These are phyloP conservation scores for Sarocladium strictum DNA, from an alignment of 2,329 filamentous ascomycete genomes.

Conservation along the genomic window DNA sequence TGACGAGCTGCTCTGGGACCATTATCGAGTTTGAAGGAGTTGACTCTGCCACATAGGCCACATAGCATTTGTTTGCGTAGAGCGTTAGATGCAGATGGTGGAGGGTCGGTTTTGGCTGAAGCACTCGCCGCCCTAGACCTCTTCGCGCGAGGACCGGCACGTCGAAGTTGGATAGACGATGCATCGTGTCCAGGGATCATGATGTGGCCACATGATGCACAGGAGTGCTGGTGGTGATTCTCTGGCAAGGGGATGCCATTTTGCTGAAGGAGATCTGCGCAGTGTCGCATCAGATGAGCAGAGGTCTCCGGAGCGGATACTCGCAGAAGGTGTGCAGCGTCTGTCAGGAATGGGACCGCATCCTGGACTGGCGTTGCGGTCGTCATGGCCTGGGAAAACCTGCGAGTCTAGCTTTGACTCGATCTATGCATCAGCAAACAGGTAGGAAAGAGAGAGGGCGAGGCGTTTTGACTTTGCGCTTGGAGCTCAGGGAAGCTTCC, in stretches of 20 bases:
- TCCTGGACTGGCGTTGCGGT: neutral
- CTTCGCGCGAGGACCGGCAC: slow-evolving; percentile 10
- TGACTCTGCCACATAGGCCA: slow-evolving; percentile 37
- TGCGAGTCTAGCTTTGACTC: no score
- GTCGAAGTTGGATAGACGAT: neutral
- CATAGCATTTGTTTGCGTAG: slow-evolving; percentile 29
- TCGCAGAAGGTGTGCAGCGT: slow-evolving; percentile 53
- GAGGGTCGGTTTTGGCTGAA: neutral
- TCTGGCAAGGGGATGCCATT: slow-evolving; percentile 39
- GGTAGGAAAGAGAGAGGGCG: no score
- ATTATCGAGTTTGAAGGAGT: slow-evolving; percentile 31
- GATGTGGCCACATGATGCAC: slow-evolving; percentile 55
- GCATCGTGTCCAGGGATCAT: slow-evolving; percentile 46
- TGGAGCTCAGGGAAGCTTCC: no score
- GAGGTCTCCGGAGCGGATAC: slow-evolving; percentile 49
- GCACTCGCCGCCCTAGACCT: slow-evolving; percentile 10
- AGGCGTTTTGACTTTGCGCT: no score
- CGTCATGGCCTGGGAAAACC: no score
- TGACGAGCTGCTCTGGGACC: neutral
- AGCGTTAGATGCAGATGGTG: neutral
- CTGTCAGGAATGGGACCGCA: slow-evolving; percentile 35
- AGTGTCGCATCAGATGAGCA: slow-evolving; percentile 51
- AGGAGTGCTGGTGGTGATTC: slow-evolving; percentile 47
- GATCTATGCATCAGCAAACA: no score
- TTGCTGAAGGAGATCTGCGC: slow-evolving; percentile 42